Conservation (phyloP, 2,329 filamentous ascomycete species). For the Acephala macrosclerotiorum region DNA sequence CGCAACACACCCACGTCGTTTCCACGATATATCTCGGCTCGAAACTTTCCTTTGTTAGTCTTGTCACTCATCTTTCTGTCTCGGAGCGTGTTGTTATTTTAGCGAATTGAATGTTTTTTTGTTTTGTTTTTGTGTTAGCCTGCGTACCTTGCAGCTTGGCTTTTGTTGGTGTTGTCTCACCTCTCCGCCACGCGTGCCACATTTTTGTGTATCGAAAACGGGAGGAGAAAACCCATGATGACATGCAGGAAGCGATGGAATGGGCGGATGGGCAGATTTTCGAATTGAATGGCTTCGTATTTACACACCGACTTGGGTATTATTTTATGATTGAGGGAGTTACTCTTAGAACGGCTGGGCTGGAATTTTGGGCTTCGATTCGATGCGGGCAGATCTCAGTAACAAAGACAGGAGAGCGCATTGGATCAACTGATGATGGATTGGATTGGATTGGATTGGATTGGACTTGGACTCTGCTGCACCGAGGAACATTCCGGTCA, state of each 20-base stretch:
- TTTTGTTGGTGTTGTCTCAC: background rate
- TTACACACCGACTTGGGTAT: background rate
- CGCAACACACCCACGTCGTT: slow-evolving; percentile 3
- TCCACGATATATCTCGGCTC: slow-evolving; percentile 3
- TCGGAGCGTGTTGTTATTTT: background rate
- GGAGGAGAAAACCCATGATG: background rate
- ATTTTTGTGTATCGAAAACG: background rate
- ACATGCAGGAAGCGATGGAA: background rate
- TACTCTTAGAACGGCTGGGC: slow-evolving; percentile 7
- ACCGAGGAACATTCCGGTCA: no score
- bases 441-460: background rate
- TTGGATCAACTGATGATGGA: background rate
- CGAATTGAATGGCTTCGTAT: background rate
- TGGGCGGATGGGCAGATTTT: background rate
- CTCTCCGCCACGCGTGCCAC: background rate
- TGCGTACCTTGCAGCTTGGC: background rate
- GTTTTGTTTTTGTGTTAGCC: background rate
- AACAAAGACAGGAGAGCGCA: background rate
- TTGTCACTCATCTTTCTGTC: background rate
- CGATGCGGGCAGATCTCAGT: background rate
- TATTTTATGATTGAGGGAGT: background rate
- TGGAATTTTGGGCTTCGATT: background rate
- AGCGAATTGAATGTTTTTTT: slow-evolving; percentile 1
- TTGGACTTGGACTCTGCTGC: background rate
- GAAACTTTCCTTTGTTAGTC: slow-evolving; percentile 1